Percentiles rank a stretch among this genome's conserved stretches.
phyloP scores from a whole-genome alignment of 1,139 yeast species.

The Saccharomyces hybrid region DNA sequence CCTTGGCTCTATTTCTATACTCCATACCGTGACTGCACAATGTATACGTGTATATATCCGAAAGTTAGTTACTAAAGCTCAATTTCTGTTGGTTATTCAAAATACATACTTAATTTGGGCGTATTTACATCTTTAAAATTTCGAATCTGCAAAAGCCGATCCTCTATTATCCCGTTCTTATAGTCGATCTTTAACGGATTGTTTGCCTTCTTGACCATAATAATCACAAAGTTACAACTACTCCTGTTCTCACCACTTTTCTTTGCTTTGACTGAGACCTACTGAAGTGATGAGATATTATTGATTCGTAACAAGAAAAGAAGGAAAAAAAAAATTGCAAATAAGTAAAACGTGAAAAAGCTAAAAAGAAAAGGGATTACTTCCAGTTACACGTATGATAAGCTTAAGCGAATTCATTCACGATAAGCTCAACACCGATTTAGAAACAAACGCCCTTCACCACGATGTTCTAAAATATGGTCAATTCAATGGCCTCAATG shows the following conservation, averaged over 20 bases:
- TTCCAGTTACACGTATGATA: background rate
- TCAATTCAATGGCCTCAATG: slow-evolving; percentile 9
- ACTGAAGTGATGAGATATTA: background rate
- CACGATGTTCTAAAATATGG: background rate
- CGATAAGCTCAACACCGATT: background rate
- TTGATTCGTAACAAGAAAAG: background rate
- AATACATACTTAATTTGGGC: slow-evolving; percentile 33
- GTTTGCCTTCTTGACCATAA: slow-evolving; percentile 32
- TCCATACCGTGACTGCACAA: slow-evolving; percentile 45
- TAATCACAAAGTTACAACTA: background rate
- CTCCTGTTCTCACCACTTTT: background rate
- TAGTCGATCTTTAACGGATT: slow-evolving; percentile 40
- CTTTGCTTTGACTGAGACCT: background rate
- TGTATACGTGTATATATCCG: slow-evolving; percentile 2
- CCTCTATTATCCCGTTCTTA: slow-evolving; percentile 42
- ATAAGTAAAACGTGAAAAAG: background rate
- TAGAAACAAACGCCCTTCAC: background rate
- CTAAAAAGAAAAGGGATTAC: background rate
- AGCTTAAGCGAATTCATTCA: background rate
- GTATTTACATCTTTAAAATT: slow-evolving; percentile 25
- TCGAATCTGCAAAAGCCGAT: slow-evolving; percentile 43
- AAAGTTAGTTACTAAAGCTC: background rate
- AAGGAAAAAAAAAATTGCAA: background rate
- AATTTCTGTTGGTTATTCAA: background rate
- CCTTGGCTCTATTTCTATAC: slow-evolving; percentile 40